These are phyloP conservation scores for Brettanomyces custersianus DNA, from an alignment of 805 yeast genomes.

Conservation along the genomic window DNA sequence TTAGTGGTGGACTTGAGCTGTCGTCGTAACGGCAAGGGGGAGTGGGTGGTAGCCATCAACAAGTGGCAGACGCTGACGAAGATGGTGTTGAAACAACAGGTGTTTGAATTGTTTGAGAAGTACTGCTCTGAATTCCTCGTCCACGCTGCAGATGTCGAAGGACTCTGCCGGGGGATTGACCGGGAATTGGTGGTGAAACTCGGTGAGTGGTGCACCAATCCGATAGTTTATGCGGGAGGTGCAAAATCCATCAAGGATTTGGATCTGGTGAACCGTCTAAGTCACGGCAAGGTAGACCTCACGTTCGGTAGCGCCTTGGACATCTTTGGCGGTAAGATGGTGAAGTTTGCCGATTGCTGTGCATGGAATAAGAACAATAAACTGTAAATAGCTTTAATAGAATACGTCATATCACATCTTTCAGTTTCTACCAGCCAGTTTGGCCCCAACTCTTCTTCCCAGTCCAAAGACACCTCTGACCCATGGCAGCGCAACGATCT, in stretches of 20 bases:
- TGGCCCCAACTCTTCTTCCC: slow-evolving; percentile 10
- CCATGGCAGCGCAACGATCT: slow-evolving; percentile 29
- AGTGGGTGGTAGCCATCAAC: slow-evolving; percentile 96
- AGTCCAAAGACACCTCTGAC: slow-evolving; percentile 14
- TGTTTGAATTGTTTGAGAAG: slow-evolving; percentile 43
- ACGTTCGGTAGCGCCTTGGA: slow-evolving; percentile 92
- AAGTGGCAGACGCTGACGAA: slow-evolving; percentile 91
- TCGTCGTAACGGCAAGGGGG: slow-evolving; percentile 31
- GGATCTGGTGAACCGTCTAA: slow-evolving; percentile 51
- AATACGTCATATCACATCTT: not conserved
- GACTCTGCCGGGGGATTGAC: slow-evolving; percentile 89
- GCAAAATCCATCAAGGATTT: slow-evolving; percentile 71
- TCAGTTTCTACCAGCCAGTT: not conserved
- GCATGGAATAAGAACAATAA: slow-evolving; percentile 69
- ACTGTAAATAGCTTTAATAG: too few species aligned
- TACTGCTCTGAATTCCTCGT: slow-evolving; percentile 84
- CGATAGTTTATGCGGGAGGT: slow-evolving; percentile 95
- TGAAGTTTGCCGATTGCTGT: slow-evolving; percentile 67
- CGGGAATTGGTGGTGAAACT: slow-evolving; percentile 60
- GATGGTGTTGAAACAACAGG: slow-evolving; percentile 42
- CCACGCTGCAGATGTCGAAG: slow-evolving; percentile 99
- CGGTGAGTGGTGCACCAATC: slow-evolving; percentile 71
- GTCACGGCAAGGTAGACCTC: slow-evolving; percentile 78
- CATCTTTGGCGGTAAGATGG: slow-evolving; percentile 85
- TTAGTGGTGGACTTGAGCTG: slow-evolving; percentile 91